Base-by-base conservation (phyloP, 768 basidiomycete genomes). In the Chalciporus chontae region DNA sequence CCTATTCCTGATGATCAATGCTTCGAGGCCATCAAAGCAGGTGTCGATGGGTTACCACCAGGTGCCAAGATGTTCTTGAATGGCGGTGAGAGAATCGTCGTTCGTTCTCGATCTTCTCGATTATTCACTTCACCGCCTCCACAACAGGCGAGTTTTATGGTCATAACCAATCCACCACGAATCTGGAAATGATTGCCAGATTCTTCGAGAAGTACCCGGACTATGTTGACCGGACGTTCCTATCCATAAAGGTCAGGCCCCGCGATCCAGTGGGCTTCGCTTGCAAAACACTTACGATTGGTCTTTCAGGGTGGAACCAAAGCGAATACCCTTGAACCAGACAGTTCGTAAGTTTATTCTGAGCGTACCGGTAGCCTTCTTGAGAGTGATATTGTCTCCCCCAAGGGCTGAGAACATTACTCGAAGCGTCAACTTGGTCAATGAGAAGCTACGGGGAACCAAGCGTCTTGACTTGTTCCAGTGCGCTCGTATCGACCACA, bases 391-490 rank as follows among this genome's bases (percentile, higher is more conserved):
- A 6, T 26, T 18, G 36, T 8, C 45, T 24, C n/a, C n/a, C 4
- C 15, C 18, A 45, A 60, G 60, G 15, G 51, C 53, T 6, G 77
- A 74, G 47, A 73, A 71, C 57, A 61, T 80, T 10, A 68, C 75
- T n/a, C 60, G 69, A 18, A 78, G 81, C 46, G 69, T 83, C 13
- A 62, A 71, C 26, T 61, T 67, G 29, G 69, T 77, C 55, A 71
- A 75, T 47, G 67, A 64, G 5, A 69, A 69, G 17, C 67, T 85
- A 5, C 73, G 79, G 7, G 74, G 75, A 14, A 75, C 69, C 46
- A 81, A 80, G 66, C 75, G 71, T 42, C 60, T 85, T 48, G 85
- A 88, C 60, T 64, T 87, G 2, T 88, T 78, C 64, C 66, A 85
- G 59, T 69, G 69, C 23, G 77, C 80, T 7, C 71, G 81, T 14